Evolutionary conservation across 495 filamentous ascomycete species (phyloP), one percentile per base, ranked within the genome.

Genomic region (Penicillium lividum): DNA sequence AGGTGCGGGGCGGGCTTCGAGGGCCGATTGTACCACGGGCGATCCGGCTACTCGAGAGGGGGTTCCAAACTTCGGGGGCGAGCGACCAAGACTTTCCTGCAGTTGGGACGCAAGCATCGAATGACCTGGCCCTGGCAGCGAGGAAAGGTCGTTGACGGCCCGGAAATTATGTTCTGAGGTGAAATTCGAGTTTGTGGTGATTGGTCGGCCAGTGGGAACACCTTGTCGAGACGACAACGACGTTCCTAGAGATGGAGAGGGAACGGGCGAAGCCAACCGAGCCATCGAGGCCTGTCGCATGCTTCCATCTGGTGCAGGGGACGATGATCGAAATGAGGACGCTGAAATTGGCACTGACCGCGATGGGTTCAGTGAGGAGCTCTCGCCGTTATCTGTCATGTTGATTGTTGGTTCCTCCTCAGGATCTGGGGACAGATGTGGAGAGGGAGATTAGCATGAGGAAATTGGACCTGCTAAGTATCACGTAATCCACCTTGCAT

Each of bases 71-170:
- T 69, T 71, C 44, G 70, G 76, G 45, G 73, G 81, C 15, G 80
- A 82, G 36, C 84, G 76, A 52, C 74, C 84, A 28, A 86, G 67
- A 3, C 82, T 85, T 51, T 85, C 81, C 56, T 87, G 88, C 57
- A 93, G 76, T 29, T 88, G 89, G 22, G 87, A 87, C 25, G 89
- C 87, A 55, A 93, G 84, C 63, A 89, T 89, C 30, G 89, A 92
- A 25, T 89, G 79, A 2, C 89, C 89, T 3, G 89, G 89, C 5
- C 89, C 89, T 0, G 78, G 76, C 11, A 81, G 60, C 10, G 81
- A 83, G 16, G 77, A 71, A 18, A 63, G 62, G 47, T 77, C 65
- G 36, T 73, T 67, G 28, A 76, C 65, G 50, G 63, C 67, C 22
- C 68, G 61, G 53, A 78, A 73, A 47, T 78, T 68, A 18, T 73